Percentiles rank a stretch among this genome's conserved stretches.
Conservation (phyloP, 345 rosid genomes). For the Angophora floribunda region DNA sequence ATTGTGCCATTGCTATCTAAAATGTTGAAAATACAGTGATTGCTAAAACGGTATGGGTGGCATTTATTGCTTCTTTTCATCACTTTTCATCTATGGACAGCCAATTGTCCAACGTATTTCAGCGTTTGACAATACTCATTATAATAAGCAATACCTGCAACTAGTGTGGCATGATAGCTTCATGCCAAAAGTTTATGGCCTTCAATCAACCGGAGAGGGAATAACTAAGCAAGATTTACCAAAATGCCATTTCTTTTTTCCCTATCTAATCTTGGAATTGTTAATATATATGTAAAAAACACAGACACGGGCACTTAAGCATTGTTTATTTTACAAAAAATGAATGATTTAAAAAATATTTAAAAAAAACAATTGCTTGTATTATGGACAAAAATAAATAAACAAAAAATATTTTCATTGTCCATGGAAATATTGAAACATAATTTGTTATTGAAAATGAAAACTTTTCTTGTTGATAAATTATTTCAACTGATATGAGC, state of each 20-base stretch:
- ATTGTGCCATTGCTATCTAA: neutral
- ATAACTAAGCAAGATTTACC: neutral
- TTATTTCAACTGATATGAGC: too few relatives aligned
- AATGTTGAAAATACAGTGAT: neutral
- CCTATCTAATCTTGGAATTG: neutral
- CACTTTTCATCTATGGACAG: neutral
- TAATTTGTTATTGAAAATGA: too few relatives aligned
- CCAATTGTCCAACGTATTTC: too few relatives aligned
- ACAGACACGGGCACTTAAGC: neutral
- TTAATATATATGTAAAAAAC: too few relatives aligned
- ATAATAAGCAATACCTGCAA: neutral
- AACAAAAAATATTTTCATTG: too few relatives aligned
- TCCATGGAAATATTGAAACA: too few relatives aligned
- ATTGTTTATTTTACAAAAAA: fast-evolving
- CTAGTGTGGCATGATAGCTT: neutral
- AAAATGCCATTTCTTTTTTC: neutral
- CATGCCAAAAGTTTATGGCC: neutral
- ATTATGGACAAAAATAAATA: too few relatives aligned
- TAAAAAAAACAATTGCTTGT: too few relatives aligned
- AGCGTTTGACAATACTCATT: neutral
- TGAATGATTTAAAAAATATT: too few relatives aligned
- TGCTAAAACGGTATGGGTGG: neutral
- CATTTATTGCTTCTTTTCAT: neutral
- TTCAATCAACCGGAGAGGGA: neutral
- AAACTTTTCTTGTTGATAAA: too few relatives aligned